Evolutionary conservation across 139 green algal species (phyloP).

Genomic region (Pleodorina starrii): DNA sequence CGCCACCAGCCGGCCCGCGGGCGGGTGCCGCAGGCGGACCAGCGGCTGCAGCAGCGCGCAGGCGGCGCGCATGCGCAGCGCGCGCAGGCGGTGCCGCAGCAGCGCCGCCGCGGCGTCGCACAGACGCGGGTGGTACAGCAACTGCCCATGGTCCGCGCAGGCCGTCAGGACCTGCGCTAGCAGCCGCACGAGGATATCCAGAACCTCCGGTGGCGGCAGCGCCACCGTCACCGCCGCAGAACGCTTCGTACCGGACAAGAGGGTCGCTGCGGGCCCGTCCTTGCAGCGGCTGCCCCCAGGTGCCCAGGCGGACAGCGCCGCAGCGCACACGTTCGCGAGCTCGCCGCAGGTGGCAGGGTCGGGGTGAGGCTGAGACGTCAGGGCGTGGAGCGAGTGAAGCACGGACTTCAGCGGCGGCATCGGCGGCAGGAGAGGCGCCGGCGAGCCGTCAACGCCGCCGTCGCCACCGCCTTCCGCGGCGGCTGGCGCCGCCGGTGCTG

Average conservation of each 20-base stretch:
- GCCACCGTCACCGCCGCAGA: background rate
- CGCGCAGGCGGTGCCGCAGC: constrained; percentile 3
- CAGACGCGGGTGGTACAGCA: background rate
- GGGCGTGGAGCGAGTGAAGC: constrained; percentile 11
- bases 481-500: too few relatives aligned
- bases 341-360: background rate
- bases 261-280: background rate
- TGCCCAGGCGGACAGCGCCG: background rate
- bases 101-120: background rate
- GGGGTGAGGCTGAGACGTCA: background rate
- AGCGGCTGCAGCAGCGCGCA: background rate
- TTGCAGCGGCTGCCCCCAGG: background rate
- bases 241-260: too few relatives aligned
- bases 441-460: too few relatives aligned
- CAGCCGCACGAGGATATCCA: constrained; percentile 19
- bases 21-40: background rate
- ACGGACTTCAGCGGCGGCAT: background rate
- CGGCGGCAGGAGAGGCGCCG: background rate
- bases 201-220: background rate
- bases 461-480: too few relatives aligned
- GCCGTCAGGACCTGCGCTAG: constrained; percentile 2
- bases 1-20: background rate
- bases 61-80: background rate
- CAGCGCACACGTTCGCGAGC: background rate
- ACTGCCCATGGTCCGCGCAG: background rate